A percentile compares a stretch with the other conserved stretches of the same genome.
These are phyloP conservation scores for Isabelozyma rhagii DNA, from an alignment of 805 yeast species.

Conservation along the genomic window DNA sequence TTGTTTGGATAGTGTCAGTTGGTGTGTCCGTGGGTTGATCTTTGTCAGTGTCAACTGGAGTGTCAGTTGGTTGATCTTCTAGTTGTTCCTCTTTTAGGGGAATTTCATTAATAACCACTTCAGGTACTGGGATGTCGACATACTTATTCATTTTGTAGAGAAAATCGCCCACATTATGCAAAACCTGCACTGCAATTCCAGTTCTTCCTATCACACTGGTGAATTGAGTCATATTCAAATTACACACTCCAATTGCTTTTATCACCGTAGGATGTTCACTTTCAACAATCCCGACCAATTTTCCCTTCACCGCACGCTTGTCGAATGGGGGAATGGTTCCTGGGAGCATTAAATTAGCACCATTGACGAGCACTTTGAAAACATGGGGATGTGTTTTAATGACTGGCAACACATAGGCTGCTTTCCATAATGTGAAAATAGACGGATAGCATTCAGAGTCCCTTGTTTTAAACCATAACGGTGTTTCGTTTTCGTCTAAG, in stretches of 20 bases:
- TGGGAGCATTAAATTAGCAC: constrained; percentile 80
- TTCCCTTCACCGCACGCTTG: constrained; percentile 42
- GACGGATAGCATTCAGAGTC: constrained; percentile 65
- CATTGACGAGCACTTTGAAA: constrained; percentile 63
- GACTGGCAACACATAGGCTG: constrained; percentile 62
- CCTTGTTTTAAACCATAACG: constrained; percentile 67
- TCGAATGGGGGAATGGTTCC: constrained; percentile 67
- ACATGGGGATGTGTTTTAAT: constrained; percentile 74
- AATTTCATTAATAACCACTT: constrained; percentile 21
- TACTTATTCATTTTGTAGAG: constrained; percentile 50
- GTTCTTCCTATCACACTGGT: constrained; percentile 53
- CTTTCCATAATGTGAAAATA: constrained; percentile 66
- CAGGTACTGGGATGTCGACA: constrained; percentile 34
- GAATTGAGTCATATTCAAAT: constrained; percentile 42
- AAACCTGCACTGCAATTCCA: constrained; percentile 76
- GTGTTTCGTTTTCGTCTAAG: constrained; percentile 59
- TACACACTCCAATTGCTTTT: constrained; percentile 69
- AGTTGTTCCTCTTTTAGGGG: constrained; percentile 28
- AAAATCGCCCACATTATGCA: constrained; percentile 69
- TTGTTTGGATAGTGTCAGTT: too few relatives aligned
- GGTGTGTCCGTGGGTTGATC: neutral
- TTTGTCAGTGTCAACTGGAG: neutral
- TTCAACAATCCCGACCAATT: constrained; percentile 70
- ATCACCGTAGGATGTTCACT: constrained; percentile 57
- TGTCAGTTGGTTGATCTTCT: neutral